Conservation (phyloP, 306 rosid species). For the Quercus wislizeni region DNA sequence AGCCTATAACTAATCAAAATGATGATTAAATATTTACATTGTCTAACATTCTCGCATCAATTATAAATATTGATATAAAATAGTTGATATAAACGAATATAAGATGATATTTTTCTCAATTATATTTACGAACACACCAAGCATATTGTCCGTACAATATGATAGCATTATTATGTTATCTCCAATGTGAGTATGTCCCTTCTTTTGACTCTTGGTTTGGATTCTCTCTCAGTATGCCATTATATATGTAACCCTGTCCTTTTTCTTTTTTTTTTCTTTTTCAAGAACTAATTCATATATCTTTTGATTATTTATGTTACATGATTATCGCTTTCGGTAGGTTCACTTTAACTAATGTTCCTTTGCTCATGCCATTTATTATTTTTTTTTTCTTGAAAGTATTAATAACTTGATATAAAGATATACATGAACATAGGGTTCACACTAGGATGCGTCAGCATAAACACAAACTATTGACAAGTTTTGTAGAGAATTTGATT, state of each 20-base stretch:
- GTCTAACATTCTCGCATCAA: too few species aligned
- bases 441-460: neutral
- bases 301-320: neutral
- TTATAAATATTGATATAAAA: too few species aligned
- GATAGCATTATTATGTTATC: too few species aligned
- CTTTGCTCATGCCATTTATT: too few species aligned
- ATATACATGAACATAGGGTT: neutral
- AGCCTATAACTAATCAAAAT: constrained; percentile 6
- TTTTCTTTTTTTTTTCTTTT: too few species aligned
- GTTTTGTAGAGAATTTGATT: too few species aligned
- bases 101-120: neutral
- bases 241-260: neutral
- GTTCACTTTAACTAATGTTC: neutral
- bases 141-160: neutral
- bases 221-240: neutral
- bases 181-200: neutral
- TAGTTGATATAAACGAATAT: too few species aligned
- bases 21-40: neutral
- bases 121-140: neutral
- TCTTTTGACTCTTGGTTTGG: neutral
- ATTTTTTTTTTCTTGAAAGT: too few species aligned
- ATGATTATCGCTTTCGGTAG: neutral
- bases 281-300: neutral
- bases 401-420: too few species aligned
- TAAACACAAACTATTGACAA: neutral